These are phyloP conservation scores for Heritiera fomes DNA, from an alignment of 345 rosid species.

Conservation along the genomic window DNA sequence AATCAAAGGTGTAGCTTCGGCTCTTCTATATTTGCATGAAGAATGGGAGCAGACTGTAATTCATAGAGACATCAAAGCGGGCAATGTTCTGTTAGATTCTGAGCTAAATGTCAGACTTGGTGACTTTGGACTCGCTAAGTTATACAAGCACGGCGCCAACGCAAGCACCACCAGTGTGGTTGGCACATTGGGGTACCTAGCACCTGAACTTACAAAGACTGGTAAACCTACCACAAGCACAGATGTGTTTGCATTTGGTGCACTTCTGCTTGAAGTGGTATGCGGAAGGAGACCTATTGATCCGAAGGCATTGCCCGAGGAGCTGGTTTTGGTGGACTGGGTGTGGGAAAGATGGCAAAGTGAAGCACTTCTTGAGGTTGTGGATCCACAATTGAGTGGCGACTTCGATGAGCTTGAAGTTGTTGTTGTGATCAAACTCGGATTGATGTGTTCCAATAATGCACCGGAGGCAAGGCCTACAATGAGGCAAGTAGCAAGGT, in stretches of 20 bases:
- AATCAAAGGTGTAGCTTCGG: slow-evolving; percentile 79
- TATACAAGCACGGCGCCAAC: slow-evolving; percentile 66
- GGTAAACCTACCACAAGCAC: slow-evolving; percentile 75
- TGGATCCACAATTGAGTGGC: slow-evolving; percentile 64
- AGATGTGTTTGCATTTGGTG: slow-evolving; percentile 95
- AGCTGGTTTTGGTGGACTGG: slow-evolving; percentile 89
- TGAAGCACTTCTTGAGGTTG: slow-evolving; percentile 60
- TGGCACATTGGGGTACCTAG: slow-evolving; percentile 90
- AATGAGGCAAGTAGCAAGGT: slow-evolving; percentile 74
- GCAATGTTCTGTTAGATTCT: slow-evolving; percentile 72
- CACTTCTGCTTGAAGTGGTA: slow-evolving; percentile 69
- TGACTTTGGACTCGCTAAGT: slow-evolving; percentile 87
- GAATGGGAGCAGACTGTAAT: slow-evolving; percentile 91
- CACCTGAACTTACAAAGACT: slow-evolving; percentile 86
- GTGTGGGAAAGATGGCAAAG: slow-evolving; percentile 74
- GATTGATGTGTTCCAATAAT: slow-evolving; percentile 75
- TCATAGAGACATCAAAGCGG: slow-evolving; percentile 89
- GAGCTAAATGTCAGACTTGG: slow-evolving; percentile 78
- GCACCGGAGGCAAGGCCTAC: slow-evolving; percentile 62
- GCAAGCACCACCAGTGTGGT: slow-evolving; percentile 82
- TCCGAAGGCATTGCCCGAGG: slow-evolving; percentile 73
- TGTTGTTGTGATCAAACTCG: slow-evolving; percentile 59
- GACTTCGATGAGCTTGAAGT: slow-evolving; percentile 65
- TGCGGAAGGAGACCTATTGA: slow-evolving; percentile 91
- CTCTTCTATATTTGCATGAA: slow-evolving; percentile 82